phyloP scores from a whole-genome alignment of 441 rosid species.

The Pelargonium citronellum region DNA sequence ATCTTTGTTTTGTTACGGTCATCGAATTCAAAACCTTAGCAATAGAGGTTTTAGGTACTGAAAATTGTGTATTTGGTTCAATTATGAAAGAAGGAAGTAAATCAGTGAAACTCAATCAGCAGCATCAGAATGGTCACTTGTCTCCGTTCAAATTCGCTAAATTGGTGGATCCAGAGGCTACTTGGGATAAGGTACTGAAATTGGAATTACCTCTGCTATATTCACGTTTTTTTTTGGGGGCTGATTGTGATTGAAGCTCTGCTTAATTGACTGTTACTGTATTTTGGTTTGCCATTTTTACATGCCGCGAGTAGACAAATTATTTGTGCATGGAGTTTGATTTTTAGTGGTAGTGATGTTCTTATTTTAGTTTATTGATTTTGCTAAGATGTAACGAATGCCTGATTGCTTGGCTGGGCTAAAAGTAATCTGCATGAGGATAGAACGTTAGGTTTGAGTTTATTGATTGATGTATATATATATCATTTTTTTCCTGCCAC shows the following conservation, averaged over 20 bases:
- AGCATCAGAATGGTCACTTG: slow-evolving; percentile 51
- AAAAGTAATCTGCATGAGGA: neutral
- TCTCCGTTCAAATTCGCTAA: slow-evolving; percentile 63
- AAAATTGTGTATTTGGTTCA: neutral
- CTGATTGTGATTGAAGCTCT: no score
- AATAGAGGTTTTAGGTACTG: neutral
- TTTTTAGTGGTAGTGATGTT: no score
- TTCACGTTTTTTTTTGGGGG: no score
- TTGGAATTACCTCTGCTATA: neutral
- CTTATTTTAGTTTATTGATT: neutral
- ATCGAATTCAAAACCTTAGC: slow-evolving; percentile 1
- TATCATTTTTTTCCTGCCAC: neutral
- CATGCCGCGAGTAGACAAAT: no score
- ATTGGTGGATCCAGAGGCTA: slow-evolving; percentile 76
- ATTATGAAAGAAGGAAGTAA: slow-evolving; percentile 65
- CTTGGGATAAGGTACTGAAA: slow-evolving; percentile 71
- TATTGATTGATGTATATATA: neutral
- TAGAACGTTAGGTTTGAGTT: neutral
- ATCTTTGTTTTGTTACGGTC: neutral
- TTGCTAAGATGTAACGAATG: neutral
- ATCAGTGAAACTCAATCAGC: slow-evolving; percentile 48
- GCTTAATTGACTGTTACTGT: no score
- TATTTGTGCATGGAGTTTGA: no score
- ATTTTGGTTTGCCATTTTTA: no score
- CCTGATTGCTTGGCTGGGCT: neutral